A percentile compares a stretch with the other conserved stretches of the same genome.
phyloP scores from a whole-genome alignment of 2,329 filamentous ascomycete species.

The Rutstroemia sp. region DNA sequence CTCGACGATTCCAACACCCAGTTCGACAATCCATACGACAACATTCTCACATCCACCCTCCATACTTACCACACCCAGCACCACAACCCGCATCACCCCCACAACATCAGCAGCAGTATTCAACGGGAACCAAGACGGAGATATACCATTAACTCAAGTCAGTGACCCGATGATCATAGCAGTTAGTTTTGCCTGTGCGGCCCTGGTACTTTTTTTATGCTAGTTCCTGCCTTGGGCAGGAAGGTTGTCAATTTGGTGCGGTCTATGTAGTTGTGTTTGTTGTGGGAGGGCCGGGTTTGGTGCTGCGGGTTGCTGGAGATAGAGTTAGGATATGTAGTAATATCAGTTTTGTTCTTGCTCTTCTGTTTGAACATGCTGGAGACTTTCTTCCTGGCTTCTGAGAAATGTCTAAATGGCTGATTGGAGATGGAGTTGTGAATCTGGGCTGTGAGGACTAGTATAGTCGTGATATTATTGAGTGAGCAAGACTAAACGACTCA shows the following conservation, averaged over 20 bases:
- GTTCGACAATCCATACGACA: background rate
- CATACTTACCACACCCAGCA: background rate
- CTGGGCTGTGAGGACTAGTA: no score
- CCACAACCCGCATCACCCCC: background rate
- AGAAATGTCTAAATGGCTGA: no score
- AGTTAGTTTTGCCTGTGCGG: slow-evolving; percentile 12
- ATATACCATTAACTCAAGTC: background rate
- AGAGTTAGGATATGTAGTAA: no score
- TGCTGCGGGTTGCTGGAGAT: no score
- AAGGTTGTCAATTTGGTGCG: background rate
- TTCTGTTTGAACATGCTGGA: no score
- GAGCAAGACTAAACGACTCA: no score
- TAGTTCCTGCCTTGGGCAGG: slow-evolving; percentile 13
- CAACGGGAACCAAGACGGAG: background rate
- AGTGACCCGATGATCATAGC: slow-evolving; percentile 9
- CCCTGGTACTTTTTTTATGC: slow-evolving; percentile 17
- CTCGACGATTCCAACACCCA: background rate
- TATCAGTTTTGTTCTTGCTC: no score
- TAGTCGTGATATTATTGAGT: no score
- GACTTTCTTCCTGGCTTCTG: no score
- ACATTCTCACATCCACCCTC: background rate
- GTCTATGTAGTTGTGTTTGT: background rate
- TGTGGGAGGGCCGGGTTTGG: background rate
- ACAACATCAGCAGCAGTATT: background rate
- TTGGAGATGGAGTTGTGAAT: no score